Base-by-base conservation (phyloP, 2,329 filamentous ascomycete species). In the Sclerotinia borealis region DNA sequence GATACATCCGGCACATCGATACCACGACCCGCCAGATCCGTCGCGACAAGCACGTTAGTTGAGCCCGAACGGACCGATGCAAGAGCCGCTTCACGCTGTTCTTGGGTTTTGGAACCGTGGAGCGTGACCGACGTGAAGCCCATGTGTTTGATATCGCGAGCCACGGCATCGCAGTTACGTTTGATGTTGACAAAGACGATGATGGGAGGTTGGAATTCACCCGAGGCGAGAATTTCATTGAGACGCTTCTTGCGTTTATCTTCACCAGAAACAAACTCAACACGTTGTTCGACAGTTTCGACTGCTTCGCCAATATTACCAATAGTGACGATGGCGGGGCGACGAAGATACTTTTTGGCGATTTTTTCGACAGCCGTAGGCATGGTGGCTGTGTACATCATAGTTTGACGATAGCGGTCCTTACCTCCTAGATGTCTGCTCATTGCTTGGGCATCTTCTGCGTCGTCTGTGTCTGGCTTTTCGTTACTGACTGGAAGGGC, bases 381-480 rank as follows among this genome's bases (percentile, higher is more conserved):
- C 95, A 99, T 99, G 34, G 95, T 99, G 60, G 95, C 95, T 68
- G 95, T 98, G 85, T 98, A 99, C 95, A 99, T 99, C 95, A 99
- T 99, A 0, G 95, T 99, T 77, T 99, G 93, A 64, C 95, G 83
- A 79, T 98, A 98, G 27, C 90, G 84, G 72, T 92, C 89, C 69
- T 86, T 86, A 22, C 86, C 86, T 60, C 88, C 87, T 1, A 96
- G 79, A 71, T 90, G 89, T 64, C 85, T 83, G 70, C 87, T 88
- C 93, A 98, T 98, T n/a, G 88, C 86, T 63, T 84, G 80, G 0
- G 90, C 81, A 73, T 98, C 85, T 76, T 99, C 95, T 7, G 95
- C 95, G 60, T 91, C 91, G 15, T 98, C 93, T 0, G 85, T 90
- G 76, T 99, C 95, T 0, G 95, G 95, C 76, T 98, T 99, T 76